These are phyloP conservation scores for Nannochloropsis salina DNA, from an alignment of 108 stramenopile species.

Conservation along the genomic window DNA sequence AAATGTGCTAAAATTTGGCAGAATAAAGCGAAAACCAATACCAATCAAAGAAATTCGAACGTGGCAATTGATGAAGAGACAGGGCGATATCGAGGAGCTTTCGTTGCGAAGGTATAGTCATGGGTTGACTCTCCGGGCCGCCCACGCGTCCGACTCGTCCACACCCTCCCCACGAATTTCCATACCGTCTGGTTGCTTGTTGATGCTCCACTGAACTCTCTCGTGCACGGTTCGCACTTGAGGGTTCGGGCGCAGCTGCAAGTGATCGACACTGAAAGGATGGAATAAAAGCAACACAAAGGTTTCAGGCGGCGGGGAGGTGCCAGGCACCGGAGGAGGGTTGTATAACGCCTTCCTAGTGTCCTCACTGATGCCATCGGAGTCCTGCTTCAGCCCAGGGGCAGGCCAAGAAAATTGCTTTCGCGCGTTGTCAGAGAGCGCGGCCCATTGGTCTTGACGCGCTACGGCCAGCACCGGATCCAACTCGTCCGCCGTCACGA, in stretches of 20 bases:
- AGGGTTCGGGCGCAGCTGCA: background rate
- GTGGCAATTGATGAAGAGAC: no score
- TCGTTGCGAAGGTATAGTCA: background rate
- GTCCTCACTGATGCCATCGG: background rate
- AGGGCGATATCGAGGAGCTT: no score
- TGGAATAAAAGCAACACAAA: constrained; percentile 9
- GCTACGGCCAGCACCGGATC: background rate
- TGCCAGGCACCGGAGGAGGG: background rate
- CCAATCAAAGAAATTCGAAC: background rate
- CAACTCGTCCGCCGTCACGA: background rate
- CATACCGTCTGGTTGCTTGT: background rate
- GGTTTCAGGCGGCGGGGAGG: background rate
- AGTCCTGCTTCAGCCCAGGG: background rate
- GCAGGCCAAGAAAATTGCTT: constrained; percentile 17
- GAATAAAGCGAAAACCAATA: background rate
- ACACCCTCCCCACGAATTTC: background rate
- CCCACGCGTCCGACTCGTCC: background rate
- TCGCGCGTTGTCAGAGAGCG: background rate
- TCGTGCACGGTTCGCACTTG: background rate
- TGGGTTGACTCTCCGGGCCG: background rate
- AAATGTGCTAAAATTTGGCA: background rate
- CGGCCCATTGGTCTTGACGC: background rate
- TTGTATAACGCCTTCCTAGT: background rate
- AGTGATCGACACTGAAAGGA: background rate
- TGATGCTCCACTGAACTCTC: background rate